Evolutionary conservation across 225 moss, liverwort and hornwort genomes (phyloP), one percentile per base, ranked within the genome.

Genomic region (Ulota crispa): DNA sequence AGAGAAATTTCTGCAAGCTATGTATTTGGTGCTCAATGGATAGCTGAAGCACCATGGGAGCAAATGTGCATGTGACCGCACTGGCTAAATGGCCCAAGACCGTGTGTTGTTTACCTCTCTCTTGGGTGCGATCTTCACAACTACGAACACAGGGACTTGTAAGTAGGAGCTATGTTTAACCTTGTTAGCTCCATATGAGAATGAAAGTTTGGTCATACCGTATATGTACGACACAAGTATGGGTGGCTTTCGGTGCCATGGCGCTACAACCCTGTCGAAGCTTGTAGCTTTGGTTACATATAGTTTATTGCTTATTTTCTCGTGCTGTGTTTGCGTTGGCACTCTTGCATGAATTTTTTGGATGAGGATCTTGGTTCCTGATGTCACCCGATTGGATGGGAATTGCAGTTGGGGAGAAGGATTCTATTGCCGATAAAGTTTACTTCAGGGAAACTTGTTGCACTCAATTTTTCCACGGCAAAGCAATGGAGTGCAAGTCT

Each of bases 31-130:
- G 24, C 39, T 52, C 27, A 4, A 1, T n/a, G 9, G 30, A 23
- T 9, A 12, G 28, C 6, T 23, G 18, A 14, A 7, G 63, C 36
- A 52, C 61, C 16, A 8, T 16, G 64, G 3, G 26, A 43, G 64
- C 3, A 3, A 0, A 32, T 45, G 64, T 81, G 81, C 77, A 81
- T 81, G 85, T 59, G 85, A 72, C 19, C 19, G 53, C 20, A 28
- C 26, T 21, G 81, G 61, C 78, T 82, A 78, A 85, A 71, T 4
- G 13, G 28, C 18, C 56, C 0, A 7, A 52, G 50, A 61, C 11
- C 1, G 2, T 67, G 67, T 26, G 32, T 47, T 45, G 0, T 8
- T 0, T 13, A 4, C 20, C 65, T 47, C 30, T 7, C 20, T 66
- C 72, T 84, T 76, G 39, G 9, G 56, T 66, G 18, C 34, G 37